Evolutionary conservation across 73 alveolate genomes (phyloP).

Genomic region (Paramecium tetraurelia): DNA sequence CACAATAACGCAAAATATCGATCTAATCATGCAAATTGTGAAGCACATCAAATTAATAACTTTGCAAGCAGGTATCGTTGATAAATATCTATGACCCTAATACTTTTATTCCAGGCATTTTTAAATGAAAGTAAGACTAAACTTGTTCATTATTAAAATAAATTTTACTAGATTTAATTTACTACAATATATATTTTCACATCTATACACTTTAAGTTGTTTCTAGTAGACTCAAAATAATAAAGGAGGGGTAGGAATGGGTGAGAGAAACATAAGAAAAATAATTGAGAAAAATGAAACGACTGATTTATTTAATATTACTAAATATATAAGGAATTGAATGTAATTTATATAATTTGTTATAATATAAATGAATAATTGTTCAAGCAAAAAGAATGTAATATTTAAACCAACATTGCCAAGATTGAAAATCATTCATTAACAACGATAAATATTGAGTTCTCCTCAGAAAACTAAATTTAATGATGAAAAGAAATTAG

Average conservation of each 20-base stretch:
- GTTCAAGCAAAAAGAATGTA: not conserved
- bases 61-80: not conserved
- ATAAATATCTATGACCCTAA: not conserved
- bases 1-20: not conserved
- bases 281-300: too few species aligned
- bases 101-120: not conserved
- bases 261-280: too few species aligned
- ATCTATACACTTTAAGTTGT: too few species aligned
- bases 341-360: too few species aligned
- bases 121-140: not conserved
- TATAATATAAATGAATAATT: not conserved
- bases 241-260: too few species aligned
- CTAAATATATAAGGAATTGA: too few species aligned
- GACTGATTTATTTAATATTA: not conserved
- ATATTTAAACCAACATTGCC: not conserved
- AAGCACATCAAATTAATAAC: not conserved
- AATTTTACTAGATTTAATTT: not conserved
- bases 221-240: too few species aligned
- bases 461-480: not conserved
- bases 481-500: slow-evolving; percentile 23
- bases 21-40: not conserved
- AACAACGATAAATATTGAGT: not conserved
- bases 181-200: not conserved
- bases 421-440: not conserved
- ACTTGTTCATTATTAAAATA: not conserved